Conservation (phyloP, 2,329 filamentous ascomycete genomes). For the Colletotrichum sp. region DNA sequence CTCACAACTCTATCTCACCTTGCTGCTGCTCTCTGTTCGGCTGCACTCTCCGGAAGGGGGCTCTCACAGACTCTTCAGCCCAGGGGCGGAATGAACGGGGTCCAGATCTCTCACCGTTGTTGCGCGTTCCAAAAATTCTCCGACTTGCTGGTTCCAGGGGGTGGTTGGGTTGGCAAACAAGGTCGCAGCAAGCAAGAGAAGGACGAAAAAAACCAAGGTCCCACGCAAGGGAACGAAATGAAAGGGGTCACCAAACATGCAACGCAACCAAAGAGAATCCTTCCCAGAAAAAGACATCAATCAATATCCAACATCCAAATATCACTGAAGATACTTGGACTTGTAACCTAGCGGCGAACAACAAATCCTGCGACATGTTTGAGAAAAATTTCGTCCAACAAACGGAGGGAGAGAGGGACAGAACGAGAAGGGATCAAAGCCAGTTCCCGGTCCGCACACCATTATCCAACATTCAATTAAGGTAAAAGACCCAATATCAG, state of each 20-base stretch:
- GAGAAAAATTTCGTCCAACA: neutral
- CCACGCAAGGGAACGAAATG: neutral
- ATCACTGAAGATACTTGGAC: neutral
- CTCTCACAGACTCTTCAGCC: neutral
- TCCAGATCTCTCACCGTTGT: neutral
- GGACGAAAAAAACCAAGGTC: neutral
- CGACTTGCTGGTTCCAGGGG: neutral
- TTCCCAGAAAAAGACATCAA: neutral
- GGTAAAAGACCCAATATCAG: neutral
- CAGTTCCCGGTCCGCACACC: neutral
- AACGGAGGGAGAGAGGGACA: neutral
- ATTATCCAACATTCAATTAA: neutral
- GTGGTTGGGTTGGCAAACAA: neutral
- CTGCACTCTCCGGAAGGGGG: neutral
- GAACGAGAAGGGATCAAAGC: neutral
- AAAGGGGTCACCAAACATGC: neutral
- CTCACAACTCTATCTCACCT: neutral
- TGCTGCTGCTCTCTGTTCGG: neutral
- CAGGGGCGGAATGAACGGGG: neutral
- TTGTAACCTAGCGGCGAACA: neutral
- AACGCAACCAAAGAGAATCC: neutral
- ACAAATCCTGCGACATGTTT: constrained; percentile 13
- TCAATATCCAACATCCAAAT: neutral
- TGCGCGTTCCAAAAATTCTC: neutral
- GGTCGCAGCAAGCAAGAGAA: neutral